Conservation (phyloP, 306 rosid genomes). For the Prunus fruticosa region DNA sequence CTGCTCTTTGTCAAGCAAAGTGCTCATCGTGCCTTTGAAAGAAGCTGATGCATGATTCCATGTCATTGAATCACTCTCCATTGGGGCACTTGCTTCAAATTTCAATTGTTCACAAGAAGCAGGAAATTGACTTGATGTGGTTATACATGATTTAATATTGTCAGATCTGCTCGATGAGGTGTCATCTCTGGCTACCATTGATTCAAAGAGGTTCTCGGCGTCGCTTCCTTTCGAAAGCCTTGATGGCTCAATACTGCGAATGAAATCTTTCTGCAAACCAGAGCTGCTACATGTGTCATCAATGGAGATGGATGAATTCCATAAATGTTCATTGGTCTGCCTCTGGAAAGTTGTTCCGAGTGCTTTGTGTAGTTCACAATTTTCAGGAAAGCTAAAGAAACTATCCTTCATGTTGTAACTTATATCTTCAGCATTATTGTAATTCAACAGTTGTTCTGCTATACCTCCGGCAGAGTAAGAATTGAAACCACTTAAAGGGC, state of each 20-base stretch:
- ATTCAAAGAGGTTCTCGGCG: slow-evolving; percentile 43
- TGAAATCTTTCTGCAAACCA: slow-evolving; percentile 31
- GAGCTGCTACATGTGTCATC: slow-evolving; percentile 38
- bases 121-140: slow-evolving; percentile 24
- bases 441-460: slow-evolving; percentile 32
- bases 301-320: slow-evolving; percentile 23
- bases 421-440: slow-evolving; percentile 19
- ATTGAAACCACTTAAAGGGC: slow-evolving; percentile 23
- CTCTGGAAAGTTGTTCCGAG: slow-evolving; percentile 42
- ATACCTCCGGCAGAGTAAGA: slow-evolving; percentile 28
- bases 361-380: slow-evolving; percentile 57
- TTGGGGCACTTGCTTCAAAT: slow-evolving; percentile 36
- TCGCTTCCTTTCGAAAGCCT: slow-evolving; percentile 25
- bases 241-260: slow-evolving; percentile 25
- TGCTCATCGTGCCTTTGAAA: slow-evolving; percentile 33
- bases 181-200: slow-evolving; percentile 47
- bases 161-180: slow-evolving; percentile 31
- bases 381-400: slow-evolving; percentile 42
- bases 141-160: slow-evolving; percentile 26
- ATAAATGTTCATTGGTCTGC: slow-evolving; percentile 26
- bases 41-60: slow-evolving; percentile 34
- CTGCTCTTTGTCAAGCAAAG: slow-evolving; percentile 29
- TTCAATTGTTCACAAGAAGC: slow-evolving; percentile 29
- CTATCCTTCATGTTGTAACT: slow-evolving; percentile 18
- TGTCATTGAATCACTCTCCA: slow-evolving; percentile 20